phyloP scores from a whole-genome alignment of 2,329 filamentous ascomycete genomes.

The Stagonosporopsis vannaccii region DNA sequence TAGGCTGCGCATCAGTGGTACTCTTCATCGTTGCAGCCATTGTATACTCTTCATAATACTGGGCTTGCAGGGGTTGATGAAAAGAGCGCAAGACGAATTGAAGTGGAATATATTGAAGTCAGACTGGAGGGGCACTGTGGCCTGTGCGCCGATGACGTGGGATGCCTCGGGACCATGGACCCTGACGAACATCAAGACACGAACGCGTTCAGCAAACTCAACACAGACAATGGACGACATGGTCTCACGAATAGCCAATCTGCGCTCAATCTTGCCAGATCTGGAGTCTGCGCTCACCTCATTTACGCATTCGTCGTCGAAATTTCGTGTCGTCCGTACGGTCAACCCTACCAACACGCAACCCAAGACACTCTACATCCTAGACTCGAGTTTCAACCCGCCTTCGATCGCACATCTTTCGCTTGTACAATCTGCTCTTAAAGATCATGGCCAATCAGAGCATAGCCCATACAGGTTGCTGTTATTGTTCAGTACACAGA shows the following conservation, averaged over 20 bases:
- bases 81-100: background rate
- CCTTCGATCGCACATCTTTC: conserved; percentile 66
- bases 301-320: conserved; percentile 43
- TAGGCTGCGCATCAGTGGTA: conserved; percentile 4
- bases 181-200: conserved; percentile 11
- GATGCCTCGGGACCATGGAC: background rate
- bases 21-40: conserved; percentile 1
- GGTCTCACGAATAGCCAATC: conserved; percentile 35
- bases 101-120: background rate
- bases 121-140: background rate
- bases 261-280: conserved; percentile 42
- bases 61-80: background rate
- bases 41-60: conserved; percentile 3
- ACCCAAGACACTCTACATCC: conserved; percentile 63
- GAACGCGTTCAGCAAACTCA: conserved; percentile 3
- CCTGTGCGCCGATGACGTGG: conserved; percentile 10
- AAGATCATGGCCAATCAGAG: conserved; percentile 43
- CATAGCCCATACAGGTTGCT: conserved; percentile 58
- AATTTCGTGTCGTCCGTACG: conserved; percentile 47
- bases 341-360: conserved; percentile 41
- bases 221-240: conserved; percentile 31
- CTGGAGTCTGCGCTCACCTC: conserved; percentile 42
- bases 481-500: conserved; percentile 68
- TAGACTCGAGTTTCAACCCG: conserved; percentile 73
- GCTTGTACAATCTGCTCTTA: conserved; percentile 63